These are phyloP conservation scores for Rubia balearica DNA, from an alignment of 305 asterid genomes.

Conservation along the genomic window DNA sequence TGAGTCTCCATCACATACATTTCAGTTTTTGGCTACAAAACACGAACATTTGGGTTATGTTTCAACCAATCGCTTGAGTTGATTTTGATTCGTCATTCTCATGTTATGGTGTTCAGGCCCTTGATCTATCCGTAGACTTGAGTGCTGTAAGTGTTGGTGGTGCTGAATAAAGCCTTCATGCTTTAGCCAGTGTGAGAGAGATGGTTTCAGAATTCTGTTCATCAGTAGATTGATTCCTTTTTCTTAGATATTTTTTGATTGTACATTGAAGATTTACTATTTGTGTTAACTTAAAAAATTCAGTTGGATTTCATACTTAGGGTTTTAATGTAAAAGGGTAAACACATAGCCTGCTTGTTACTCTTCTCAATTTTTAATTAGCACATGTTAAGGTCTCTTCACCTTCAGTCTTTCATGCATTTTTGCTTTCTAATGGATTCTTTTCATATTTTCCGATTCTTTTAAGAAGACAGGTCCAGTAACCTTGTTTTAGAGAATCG, in stretches of 20 bases:
- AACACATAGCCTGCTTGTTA: no score
- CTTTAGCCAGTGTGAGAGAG: not conserved
- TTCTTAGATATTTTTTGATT: not conserved
- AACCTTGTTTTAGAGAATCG: no score
- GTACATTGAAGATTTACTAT: not conserved
- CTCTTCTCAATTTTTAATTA: no score
- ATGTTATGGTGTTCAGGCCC: constrained; percentile 35
- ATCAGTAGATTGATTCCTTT: not conserved
- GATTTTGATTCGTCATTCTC: not conserved
- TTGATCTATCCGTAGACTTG: constrained; percentile 85
- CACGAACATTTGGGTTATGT: not conserved
- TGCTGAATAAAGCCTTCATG: constrained; percentile 38
- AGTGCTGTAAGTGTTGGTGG: constrained; percentile 85
- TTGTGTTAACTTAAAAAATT: not conserved
- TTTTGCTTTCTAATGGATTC: no score
- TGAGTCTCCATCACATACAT: constrained; percentile 7
- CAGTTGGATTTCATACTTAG: not conserved
- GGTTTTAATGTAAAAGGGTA: not conserved
- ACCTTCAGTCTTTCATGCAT: no score
- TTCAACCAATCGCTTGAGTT: no score
- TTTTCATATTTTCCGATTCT: no score
- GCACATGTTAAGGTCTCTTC: no score
- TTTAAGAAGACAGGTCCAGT: no score
- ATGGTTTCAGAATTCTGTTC: constrained; percentile 1
- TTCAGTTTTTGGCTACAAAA: not conserved